Conservation (phyloP, 306 rosid species). For the Acacia acuminata region DNA sequence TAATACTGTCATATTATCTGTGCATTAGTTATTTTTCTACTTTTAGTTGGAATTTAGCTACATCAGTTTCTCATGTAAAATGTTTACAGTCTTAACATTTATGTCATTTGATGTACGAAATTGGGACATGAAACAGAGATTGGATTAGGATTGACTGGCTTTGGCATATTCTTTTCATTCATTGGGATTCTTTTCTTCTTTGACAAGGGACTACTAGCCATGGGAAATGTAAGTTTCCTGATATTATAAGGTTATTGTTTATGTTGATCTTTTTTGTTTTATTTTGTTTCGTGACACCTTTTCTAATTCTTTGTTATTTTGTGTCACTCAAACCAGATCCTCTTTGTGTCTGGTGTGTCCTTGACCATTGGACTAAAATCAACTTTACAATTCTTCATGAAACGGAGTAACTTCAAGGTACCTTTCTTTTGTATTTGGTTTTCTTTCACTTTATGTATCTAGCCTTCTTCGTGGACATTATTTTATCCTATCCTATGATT, state of each 20-base stretch:
- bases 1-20: background rate
- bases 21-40: slow-evolving; percentile 1
- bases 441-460: slow-evolving; percentile 11
- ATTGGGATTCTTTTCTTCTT: slow-evolving; percentile 90
- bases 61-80: slow-evolving; percentile 1
- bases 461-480: slow-evolving; percentile 11
- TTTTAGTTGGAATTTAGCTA: slow-evolving; percentile 15
- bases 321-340: slow-evolving; percentile 66
- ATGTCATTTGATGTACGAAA: slow-evolving; percentile 30
- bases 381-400: slow-evolving; percentile 93
- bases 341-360: slow-evolving; percentile 93
- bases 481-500: background rate
- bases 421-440: slow-evolving; percentile 15
- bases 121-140: slow-evolving; percentile 69
- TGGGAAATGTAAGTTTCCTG: slow-evolving; percentile 84
- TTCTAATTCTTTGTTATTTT: slow-evolving; percentile 40
- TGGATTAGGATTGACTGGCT: slow-evolving; percentile 95
- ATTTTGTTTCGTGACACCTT: slow-evolving; percentile 25
- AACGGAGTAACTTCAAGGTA: slow-evolving; percentile 90
- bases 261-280: background rate
- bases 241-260: slow-evolving; percentile 12
- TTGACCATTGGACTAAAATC: slow-evolving; percentile 92
- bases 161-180: slow-evolving; percentile 91
- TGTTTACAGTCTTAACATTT: slow-evolving; percentile 8
- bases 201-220: slow-evolving; percentile 96